Percentiles rank a stretch among this genome's conserved stretches.
phyloP scores from a whole-genome alignment of 495 filamentous ascomycete genomes.

The Cercophora newfieldiana region DNA sequence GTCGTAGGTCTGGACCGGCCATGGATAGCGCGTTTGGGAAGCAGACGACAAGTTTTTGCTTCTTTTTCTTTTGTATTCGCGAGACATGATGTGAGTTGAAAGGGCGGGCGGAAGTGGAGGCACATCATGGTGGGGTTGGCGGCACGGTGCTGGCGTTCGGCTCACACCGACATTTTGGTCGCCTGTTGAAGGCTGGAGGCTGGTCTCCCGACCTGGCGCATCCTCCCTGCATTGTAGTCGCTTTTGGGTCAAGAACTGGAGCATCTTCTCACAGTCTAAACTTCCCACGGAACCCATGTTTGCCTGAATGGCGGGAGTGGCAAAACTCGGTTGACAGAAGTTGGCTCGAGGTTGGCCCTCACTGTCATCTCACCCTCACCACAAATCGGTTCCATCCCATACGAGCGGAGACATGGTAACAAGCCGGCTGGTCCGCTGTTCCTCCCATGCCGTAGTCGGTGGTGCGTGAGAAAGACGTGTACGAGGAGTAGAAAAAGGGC shows the following conservation, averaged over 20 bases:
- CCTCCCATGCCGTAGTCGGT: background rate
- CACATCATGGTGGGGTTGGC: background rate
- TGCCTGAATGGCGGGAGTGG: conserved; percentile 18
- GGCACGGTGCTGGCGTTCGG: background rate
- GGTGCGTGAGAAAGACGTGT: background rate
- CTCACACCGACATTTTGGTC: conserved; percentile 39
- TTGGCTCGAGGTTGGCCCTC: background rate
- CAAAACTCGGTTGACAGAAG: background rate
- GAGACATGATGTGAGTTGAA: background rate
- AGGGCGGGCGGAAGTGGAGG: background rate
- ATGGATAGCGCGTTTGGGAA: background rate
- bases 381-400: background rate
- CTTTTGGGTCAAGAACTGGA: conserved; percentile 22
- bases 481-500: background rate
- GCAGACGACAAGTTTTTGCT: background rate
- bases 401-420: background rate
- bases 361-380: background rate
- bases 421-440: background rate
- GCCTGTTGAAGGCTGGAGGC: conserved; percentile 21
- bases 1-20: too few species aligned
- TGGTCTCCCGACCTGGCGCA: conserved; percentile 23
- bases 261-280: conserved; percentile 3
- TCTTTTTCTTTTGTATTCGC: background rate
- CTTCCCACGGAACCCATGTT: conserved; percentile 19
- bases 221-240: conserved; percentile 23